Evolutionary conservation across 2,329 filamentous ascomycete species (phyloP), one percentile per base, ranked within the genome.

Genomic region (Rhinocladiella similis): DNA sequence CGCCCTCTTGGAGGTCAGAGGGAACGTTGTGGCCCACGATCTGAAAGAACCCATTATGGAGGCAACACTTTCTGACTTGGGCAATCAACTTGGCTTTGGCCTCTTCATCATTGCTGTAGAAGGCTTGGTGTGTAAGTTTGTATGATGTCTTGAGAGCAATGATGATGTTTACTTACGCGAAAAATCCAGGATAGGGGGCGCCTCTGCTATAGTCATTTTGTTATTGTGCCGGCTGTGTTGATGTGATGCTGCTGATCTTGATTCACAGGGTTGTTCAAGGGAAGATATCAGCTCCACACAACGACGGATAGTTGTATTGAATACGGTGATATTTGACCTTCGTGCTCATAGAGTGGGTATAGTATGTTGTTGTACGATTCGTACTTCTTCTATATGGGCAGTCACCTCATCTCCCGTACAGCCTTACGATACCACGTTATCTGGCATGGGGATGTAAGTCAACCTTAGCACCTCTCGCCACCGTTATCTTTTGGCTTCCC

Each of bases 11-110:
- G 14, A 78, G 65, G 5, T 65, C 57, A 3, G 68, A 56, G 1
- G 76, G 67, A 3, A 83, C 72, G 3, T 72, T 68, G 62, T 83
- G 80, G 10, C 76, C 75, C 5, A 72, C 70, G 49, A 83, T 75
- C 61, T 81, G 79, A 67, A 83, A 82, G 67, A 83, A 83, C 3
- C 80, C 80, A 27, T 71, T 80, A 63, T 69, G 74, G 18, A 73
- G 67, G 59, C 77, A 80, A 48, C 75, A 75, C 27, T 70, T 63
- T 7, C 75, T 69, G 27, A 79, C 68, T 46, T 75, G 67, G 0
- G 69, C 57, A 1, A 75, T 65, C 29, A 62, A 36, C 13, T 66
- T 54, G 3, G 62, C 59, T 55, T 71, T 72, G 6, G 68, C 68
- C 7, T 59, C 60, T 45, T 48, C 53, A 39, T 72, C 66, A 3